Evolutionary conservation across 176 grass and related monocot genomes (phyloP).

Genomic region (Tillandsia leiboldiana): DNA sequence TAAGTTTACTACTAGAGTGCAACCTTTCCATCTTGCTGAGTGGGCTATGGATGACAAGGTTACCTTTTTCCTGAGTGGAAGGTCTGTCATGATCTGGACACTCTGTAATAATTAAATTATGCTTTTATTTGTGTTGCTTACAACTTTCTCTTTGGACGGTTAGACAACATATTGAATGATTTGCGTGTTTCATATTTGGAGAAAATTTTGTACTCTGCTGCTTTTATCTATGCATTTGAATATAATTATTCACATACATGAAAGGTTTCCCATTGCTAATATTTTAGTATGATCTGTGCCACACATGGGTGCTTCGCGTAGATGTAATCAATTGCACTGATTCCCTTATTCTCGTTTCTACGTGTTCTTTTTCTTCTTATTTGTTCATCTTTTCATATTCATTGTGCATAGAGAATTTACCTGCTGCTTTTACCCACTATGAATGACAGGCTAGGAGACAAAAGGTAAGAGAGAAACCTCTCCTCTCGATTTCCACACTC

Average conservation of each 20-base stretch:
- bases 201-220: neutral
- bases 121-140: neutral
- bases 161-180: too few relatives aligned
- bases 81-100: constrained; percentile 27
- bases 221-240: neutral
- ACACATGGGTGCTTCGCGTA: neutral
- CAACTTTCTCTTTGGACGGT: neutral
- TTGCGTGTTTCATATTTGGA: neutral
- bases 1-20: constrained; percentile 93
- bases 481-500: constrained; percentile 69
- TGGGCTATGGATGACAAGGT: constrained; percentile 81
- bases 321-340: neutral
- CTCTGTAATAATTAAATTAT: neutral
- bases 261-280: neutral
- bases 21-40: constrained; percentile 78
- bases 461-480: constrained; percentile 76
- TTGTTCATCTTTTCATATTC: constrained; percentile 8
- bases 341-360: neutral
- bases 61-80: constrained; percentile 95
- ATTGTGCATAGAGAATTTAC: constrained; percentile 11
- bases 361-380: neutral
- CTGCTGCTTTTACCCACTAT: constrained; percentile 15
- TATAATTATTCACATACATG: neutral
- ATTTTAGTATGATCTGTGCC: neutral
- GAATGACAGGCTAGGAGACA: constrained; percentile 45